Evolutionary conservation across 306 rosid species (phyloP).

Genomic region (Echinosophora koreensis): DNA sequence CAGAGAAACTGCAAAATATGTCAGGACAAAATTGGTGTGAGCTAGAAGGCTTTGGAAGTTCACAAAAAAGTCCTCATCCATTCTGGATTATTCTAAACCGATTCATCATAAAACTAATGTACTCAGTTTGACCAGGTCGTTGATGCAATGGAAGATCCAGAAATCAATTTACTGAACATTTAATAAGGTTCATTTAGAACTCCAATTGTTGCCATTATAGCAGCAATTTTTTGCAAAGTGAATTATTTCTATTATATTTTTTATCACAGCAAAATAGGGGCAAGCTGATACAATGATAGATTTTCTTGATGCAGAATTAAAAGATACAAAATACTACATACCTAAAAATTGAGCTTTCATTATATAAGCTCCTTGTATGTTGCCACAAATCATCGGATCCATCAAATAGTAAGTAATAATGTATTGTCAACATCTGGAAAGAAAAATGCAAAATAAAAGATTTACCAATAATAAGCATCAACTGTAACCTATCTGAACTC

Average conservation of each 20-base stretch:
- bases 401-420: slow-evolving; percentile 86
- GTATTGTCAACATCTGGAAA: slow-evolving; percentile 90
- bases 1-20: slow-evolving; percentile 70
- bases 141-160: slow-evolving; percentile 17
- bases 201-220: not conserved
- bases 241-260: slow-evolving; percentile 8
- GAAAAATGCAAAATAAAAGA: slow-evolving; percentile 15
- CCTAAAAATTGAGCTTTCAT: slow-evolving; percentile 83
- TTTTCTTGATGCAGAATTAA: slow-evolving; percentile 21
- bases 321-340: slow-evolving; percentile 36
- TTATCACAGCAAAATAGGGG: slow-evolving; percentile 16
- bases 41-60: slow-evolving; percentile 5
- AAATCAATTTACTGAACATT: not conserved
- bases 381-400: slow-evolving; percentile 91
- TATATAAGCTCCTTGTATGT: slow-evolving; percentile 70
- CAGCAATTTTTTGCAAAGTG: not conserved
- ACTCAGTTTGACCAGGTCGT: not conserved
- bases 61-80: not conserved
- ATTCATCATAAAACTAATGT: not conserved
- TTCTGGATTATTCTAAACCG: slow-evolving; percentile 7
- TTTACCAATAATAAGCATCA: slow-evolving; percentile 26
- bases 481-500: slow-evolving; percentile 22
- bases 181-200: not conserved
- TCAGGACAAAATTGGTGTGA: slow-evolving; percentile 18
- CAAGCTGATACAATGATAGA: not conserved